phyloP scores from a whole-genome alignment of 352 stramenopile genomes.

The Globisporangium middletonii region DNA sequence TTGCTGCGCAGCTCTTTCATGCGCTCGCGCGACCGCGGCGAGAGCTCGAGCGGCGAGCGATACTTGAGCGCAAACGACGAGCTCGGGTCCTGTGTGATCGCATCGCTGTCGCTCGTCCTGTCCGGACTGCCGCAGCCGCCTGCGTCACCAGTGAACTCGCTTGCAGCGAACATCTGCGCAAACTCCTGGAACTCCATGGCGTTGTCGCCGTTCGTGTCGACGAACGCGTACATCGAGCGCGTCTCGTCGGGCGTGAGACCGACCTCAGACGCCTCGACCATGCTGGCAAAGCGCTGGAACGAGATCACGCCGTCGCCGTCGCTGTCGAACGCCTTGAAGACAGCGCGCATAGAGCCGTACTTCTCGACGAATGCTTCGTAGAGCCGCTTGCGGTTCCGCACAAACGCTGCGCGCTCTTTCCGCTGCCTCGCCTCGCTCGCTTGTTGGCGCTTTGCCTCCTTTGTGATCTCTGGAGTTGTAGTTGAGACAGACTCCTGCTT shows the following conservation, averaged over 20 bases:
- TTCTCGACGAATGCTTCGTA: conserved; percentile 63
- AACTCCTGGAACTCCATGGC: conserved; percentile 69
- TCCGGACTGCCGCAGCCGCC: neutral
- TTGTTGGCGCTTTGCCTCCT: conserved; percentile 1
- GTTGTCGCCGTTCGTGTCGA: conserved; percentile 70
- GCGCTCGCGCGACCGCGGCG: conserved; percentile 42
- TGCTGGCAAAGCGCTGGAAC: conserved; percentile 65
- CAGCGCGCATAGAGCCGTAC: conserved; percentile 72
- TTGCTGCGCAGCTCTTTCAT: conserved; percentile 64
- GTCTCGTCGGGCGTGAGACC: conserved; percentile 38
- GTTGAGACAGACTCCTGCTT: no score
- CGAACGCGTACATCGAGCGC: conserved; percentile 38
- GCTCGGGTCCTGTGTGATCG: conserved; percentile 31
- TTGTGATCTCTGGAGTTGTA: neutral
- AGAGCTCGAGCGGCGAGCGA: conserved; percentile 53
- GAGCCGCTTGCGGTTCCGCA: conserved; percentile 40
- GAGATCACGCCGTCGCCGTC: conserved; percentile 65
- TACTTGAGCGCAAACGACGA: conserved; percentile 64
- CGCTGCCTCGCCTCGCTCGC: neutral
- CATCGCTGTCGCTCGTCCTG: neutral
- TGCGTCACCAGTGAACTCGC: neutral
- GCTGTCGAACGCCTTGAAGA: conserved; percentile 70
- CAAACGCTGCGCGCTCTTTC: conserved; percentile 21
- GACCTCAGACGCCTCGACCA: conserved; percentile 62
- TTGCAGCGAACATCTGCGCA: conserved; percentile 58